Percentiles rank a stretch among this genome's conserved stretches.
These are phyloP conservation scores for Fusarium verrucosum DNA, from an alignment of 2,329 filamentous ascomycete species.

Conservation along the genomic window DNA sequence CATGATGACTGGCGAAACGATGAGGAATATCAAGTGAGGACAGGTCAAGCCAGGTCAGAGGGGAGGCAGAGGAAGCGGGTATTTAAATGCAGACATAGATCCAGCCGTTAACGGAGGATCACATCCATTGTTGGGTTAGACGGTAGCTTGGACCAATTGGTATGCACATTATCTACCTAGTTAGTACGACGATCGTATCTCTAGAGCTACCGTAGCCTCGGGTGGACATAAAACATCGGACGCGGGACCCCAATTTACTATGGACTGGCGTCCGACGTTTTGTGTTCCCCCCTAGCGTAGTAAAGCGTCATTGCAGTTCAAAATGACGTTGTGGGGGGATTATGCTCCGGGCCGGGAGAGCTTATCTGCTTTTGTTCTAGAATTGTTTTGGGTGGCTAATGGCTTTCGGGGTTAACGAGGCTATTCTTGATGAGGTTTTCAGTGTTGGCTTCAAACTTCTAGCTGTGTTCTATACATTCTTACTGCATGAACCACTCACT, in stretches of 20 bases:
- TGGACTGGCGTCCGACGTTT: no score
- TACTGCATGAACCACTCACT: not conserved
- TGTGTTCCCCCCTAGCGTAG: no score
- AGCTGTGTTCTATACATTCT: not conserved
- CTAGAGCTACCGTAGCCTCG: no score
- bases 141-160: constrained; percentile 15
- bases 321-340: constrained; percentile 38
- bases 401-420: not conserved
- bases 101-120: constrained; percentile 29
- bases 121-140: constrained; percentile 25
- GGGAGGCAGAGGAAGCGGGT: not conserved
- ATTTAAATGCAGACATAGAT: constrained; percentile 7
- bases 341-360: constrained; percentile 28
- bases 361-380: constrained; percentile 34
- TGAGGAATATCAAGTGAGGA: not conserved
- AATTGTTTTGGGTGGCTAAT: constrained; percentile 1
- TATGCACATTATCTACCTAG: no score
- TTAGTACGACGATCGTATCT: constrained; percentile 16
- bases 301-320: constrained; percentile 19
- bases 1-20: constrained; percentile 18
- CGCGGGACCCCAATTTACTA: no score
- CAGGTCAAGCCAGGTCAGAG: not conserved
- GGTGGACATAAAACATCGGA: no score
- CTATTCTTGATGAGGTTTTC: not conserved
- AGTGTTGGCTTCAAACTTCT: not conserved